Evolutionary conservation across 2,329 filamentous ascomycete genomes (phyloP).

Genomic region (Aspergillus aculeatus): DNA sequence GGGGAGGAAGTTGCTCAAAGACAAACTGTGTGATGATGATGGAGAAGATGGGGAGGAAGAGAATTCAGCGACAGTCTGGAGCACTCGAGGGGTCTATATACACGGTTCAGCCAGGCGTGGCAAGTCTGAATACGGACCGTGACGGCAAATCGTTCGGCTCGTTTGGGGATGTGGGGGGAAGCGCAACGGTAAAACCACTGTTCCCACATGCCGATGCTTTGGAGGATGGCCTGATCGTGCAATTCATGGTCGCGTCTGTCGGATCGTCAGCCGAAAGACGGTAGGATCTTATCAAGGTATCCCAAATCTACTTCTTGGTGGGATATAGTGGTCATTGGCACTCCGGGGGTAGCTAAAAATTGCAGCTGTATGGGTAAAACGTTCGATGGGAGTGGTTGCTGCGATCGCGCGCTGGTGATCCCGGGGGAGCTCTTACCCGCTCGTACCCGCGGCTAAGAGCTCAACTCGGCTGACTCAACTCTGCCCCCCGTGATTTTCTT

Average conservation of each 20-base stretch:
- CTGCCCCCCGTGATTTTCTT: background rate
- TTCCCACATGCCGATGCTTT: slow-evolving; percentile 29
- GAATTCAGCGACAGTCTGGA: background rate
- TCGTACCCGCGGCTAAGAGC: background rate
- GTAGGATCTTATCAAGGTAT: slow-evolving; percentile 1
- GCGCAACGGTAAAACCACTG: slow-evolving; percentile 9
- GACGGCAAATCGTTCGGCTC: slow-evolving; percentile 27
- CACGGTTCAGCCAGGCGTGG: slow-evolving; percentile 3
- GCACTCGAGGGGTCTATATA: slow-evolving; percentile 20
- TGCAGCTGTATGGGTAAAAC: background rate
- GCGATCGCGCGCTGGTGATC: background rate
- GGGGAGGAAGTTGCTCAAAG: background rate
- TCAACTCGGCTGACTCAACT: background rate
- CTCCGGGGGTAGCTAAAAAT: background rate
- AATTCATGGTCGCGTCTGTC: background rate
- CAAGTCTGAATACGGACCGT: slow-evolving; percentile 10
- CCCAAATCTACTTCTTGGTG: background rate
- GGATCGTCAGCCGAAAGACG: slow-evolving; percentile 3
- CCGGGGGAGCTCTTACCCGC: slow-evolving; percentile 5
- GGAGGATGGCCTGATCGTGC: slow-evolving; percentile 4
- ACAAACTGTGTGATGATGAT: background rate
- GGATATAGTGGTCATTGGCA: background rate
- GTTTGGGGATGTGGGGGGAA: slow-evolving; percentile 34
- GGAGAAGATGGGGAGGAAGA: slow-evolving; percentile 2
- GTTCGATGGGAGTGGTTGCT: background rate